Base-by-base conservation (phyloP, 805 yeast species). In the Vanderwaltozyma yarrowii region DNA sequence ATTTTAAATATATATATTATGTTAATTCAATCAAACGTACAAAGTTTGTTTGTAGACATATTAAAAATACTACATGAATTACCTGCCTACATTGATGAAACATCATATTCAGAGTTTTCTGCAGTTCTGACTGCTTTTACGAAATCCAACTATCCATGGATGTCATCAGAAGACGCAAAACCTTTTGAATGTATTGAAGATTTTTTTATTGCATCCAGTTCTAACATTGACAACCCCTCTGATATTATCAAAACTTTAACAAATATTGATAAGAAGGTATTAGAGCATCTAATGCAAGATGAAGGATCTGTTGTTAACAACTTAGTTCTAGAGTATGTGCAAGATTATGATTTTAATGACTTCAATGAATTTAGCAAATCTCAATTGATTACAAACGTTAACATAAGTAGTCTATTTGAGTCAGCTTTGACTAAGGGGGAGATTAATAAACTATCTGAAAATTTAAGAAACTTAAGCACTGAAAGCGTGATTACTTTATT, bases 331-430 rank as follows among this genome's bases (percentile, higher is more conserved):
- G 49, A 50, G 2, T 52, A 49, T 33, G 41, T 61, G 1, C 36
- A 49, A 0, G 32, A 27, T 1, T 65, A 58, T 40, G 41, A 51
- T 12, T 64, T 53, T 30, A 42, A 43, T 7, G 52, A 58, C 38
- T 53, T 50, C 33, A 46, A 45, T n/a, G 30, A 36, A 5, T 38
- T 62, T 20, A 60, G 62, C 42, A 50, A 46, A 19, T 20, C 45
- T 1, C 50, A 48, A 24, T 54, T 70, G 26, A 32, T 70, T 7
- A 64, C 58, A 4, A 50, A 56, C 5, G 61, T 60, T 1, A 62
- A 66, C 18, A 45, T 67, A 0, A 11, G 43, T 1, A 57, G 56
- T 23, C 41, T 73, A 8, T 71, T 60, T 44, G 39, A 48, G 3
- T 38, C 44, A 11, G 57, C 68, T 4, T 41, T 43, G 5, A 30